Base-by-base conservation (phyloP, 306 rosid species). In the Sindora glabra region DNA sequence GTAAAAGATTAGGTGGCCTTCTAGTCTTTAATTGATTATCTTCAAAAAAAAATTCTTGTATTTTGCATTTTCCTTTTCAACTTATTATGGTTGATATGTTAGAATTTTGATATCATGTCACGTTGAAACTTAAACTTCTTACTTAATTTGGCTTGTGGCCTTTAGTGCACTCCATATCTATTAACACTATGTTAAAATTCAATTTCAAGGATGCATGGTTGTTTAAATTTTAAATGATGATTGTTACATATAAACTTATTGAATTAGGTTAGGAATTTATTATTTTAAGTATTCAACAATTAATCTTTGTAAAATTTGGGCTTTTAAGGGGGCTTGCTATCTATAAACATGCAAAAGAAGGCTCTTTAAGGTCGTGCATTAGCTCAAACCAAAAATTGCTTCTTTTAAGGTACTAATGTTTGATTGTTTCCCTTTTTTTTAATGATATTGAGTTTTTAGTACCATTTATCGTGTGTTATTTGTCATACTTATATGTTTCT, bases 331-430 rank as follows among this genome's bases (percentile, higher is more conserved):
- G 86, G 62, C 84, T 88, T 77, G 83, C 79, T 92, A 41, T 88
- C 89, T 13, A 11, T 67, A 15, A 96, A 92, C 79, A 86, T 92
- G 98, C 86, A 83, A 32, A 92, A 80, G 51, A 96, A 88, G 75
- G 90, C 82, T 60, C 86, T 92, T 24, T 52, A 45, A 45, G 98
- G 98, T 62, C 76, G 95, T 45, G 86, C 96, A 24, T 72, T 88
- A 79, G 88, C 88, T 88, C 58, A 92, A 92, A 78, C 74, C 88
- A 48, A 92, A 92, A 80, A 86, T 96, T 50, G 84, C 89, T 25
- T 73, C 95, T 51, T 92, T 88, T 83, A 94, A 86, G 98, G 96
- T 92, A 80, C 22, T 21, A 21, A 48, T 33, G 44, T 15, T 53
- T 32, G 56, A 19, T 38, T 29, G 26, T 45, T 57, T 74, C 19